These are phyloP conservation scores for Aschersonia sp. DNA, from an alignment of 2,329 filamentous ascomycete genomes.

Conservation along the genomic window DNA sequence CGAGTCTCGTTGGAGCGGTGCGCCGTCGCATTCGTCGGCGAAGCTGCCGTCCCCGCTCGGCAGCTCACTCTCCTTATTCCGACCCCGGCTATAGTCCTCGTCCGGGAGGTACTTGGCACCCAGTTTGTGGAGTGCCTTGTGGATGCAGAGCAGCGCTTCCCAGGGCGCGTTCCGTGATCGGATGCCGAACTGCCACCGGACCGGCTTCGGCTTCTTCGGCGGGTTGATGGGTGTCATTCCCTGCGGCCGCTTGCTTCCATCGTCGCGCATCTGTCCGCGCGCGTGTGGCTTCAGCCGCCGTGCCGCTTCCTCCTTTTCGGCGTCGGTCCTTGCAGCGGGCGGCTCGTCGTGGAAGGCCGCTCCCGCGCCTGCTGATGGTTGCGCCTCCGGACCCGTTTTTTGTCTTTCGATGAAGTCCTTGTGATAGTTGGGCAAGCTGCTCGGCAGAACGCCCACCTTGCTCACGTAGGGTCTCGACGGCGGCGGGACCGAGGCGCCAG, in stretches of 20 bases:
- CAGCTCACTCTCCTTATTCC: conserved; percentile 23
- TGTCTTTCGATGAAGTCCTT: conserved; percentile 73
- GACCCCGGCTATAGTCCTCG: conserved; percentile 38
- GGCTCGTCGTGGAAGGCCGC: conserved; percentile 32
- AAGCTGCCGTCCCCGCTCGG: conserved; percentile 25
- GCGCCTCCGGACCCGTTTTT: conserved; percentile 34
- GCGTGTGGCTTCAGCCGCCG: conserved; percentile 77
- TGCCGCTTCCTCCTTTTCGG: conserved; percentile 69
- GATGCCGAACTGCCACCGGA: conserved; percentile 97
- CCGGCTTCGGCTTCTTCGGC: conserved; percentile 59
- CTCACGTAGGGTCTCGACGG: conserved; percentile 49
- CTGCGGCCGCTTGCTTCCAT: conserved; percentile 41
- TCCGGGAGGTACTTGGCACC: conserved; percentile 76
- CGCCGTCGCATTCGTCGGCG: conserved; percentile 21
- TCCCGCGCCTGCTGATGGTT: conserved; percentile 24
- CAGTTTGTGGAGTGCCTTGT: conserved; percentile 76
- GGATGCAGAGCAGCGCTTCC: conserved; percentile 89
- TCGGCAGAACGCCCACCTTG: conserved; percentile 84
- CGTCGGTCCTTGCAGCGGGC: conserved; percentile 40
- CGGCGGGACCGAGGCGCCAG: conserved; percentile 32
- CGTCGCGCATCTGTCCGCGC: conserved; percentile 54
- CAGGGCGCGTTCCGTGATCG: conserved; percentile 85
- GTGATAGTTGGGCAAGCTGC: conserved; percentile 81
- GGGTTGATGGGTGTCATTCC: conserved; percentile 48
- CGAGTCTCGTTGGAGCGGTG: conserved; percentile 17